Evolutionary conservation across 192 early-diverging fungal species (phyloP), one percentile per base, ranked within the genome.

Genomic region (Lobosporangium transversale): DNA sequence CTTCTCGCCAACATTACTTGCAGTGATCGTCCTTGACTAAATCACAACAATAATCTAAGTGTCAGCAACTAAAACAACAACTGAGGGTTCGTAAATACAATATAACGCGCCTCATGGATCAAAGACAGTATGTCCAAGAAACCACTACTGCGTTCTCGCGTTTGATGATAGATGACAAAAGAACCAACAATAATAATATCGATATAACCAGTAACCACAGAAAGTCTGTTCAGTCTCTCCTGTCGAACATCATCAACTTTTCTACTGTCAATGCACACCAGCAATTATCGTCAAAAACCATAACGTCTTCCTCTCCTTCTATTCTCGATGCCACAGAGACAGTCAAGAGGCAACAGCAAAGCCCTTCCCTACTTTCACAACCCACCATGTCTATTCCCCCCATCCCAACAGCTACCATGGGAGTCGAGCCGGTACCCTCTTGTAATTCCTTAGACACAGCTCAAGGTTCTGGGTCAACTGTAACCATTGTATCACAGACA

Each of bases 341-440:
- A n/a, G n/a, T n/a, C n/a, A n/a, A n/a, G n/a, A n/a, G n/a, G n/a
- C 37, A 50, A 51, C 61, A 63, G 35, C 49, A 45, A 57, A 40
- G 29, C 9, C 17, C 27, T 7, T 7, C 37, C 37, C 57, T 61
- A 21, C 37, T 71, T 26, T 63, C 69, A 15, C 47, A 51, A 7
- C 40, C 69, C 21, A 49, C 44, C 20, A 26, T 63, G 23, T 53
- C 68, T 7, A 65, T 48, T 48, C 66, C 70, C n/a, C 12, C 53
- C 21, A 59, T 66, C 37, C 70, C 70, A 49, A 51, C 70, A 31
- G 55, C 70, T 10, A 33, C 55, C 62, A 58, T 65, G 30, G 70
- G 62, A n/a, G 52, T 59, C 62, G 24, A 74, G 32, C 18, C 58
- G 20, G 50, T 53, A 17, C 31, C 55, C n/a, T 52, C 47, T n/a